Conservation (phyloP, 2,329 filamentous ascomycete species). For the Exophiala calicioides region DNA sequence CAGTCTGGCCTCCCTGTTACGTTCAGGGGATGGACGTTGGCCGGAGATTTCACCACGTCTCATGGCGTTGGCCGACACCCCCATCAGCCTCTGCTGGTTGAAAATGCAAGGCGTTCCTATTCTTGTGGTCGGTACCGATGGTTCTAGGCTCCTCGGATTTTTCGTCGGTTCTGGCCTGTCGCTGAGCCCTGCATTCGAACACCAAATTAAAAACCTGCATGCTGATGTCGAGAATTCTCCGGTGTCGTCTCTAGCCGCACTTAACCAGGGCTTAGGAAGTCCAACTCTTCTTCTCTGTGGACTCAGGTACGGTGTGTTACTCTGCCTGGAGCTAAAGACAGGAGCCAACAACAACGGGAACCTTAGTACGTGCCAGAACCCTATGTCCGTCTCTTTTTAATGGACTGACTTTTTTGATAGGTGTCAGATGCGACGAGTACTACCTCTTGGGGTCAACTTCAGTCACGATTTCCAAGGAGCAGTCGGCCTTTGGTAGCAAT, state of each 20-base stretch:
- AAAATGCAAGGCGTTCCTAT: conserved; percentile 24
- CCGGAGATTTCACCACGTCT: neutral
- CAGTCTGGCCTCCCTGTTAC: conserved; percentile 5
- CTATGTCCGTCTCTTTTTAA: conserved; percentile 19
- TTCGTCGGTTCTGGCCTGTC: conserved; percentile 26
- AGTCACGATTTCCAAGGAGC: conserved; percentile 15
- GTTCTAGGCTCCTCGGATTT: conserved; percentile 41
- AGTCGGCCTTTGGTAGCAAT: neutral
- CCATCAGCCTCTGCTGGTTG: conserved; percentile 16
- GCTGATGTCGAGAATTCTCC: conserved; percentile 39
- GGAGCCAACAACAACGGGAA: conserved; percentile 15
- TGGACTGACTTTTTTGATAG: conserved; percentile 24
- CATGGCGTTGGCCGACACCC: conserved; percentile 3
- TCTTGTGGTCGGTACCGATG: conserved; percentile 44
- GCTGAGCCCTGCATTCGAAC: conserved; percentile 12
- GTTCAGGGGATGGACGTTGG: neutral
- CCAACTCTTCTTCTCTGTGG: conserved; percentile 43
- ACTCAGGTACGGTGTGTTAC: conserved; percentile 47
- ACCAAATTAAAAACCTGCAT: conserved; percentile 18
- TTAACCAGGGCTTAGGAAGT: conserved; percentile 14
- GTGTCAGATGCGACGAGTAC: conserved; percentile 22
- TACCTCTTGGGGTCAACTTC: conserved; percentile 20
- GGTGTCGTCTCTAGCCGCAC: conserved; percentile 38
- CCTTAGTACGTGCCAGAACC: conserved; percentile 15
- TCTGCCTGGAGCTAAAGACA: conserved; percentile 39